Conservation (phyloP, 2,329 filamentous ascomycete species). For the Polychaeton citri region DNA sequence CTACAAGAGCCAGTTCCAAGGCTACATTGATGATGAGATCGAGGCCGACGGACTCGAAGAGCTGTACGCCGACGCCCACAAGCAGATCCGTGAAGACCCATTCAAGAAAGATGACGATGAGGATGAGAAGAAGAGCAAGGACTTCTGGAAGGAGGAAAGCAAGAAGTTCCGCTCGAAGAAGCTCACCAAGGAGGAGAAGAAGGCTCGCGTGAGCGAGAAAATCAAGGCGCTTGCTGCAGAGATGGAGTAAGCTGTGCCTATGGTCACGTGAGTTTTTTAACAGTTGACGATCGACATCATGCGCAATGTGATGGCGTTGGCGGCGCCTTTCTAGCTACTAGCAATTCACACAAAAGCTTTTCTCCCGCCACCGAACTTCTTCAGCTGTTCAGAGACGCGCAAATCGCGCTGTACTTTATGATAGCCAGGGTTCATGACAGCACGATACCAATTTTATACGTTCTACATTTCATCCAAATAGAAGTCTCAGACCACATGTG, state of each 20-base stretch:
- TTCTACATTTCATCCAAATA: too few relatives aligned
- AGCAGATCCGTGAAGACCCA: constrained; percentile 92
- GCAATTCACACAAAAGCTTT: too few relatives aligned
- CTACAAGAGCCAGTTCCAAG: constrained; percentile 94
- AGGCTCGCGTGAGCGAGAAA: constrained; percentile 73
- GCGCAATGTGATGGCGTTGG: not conserved
- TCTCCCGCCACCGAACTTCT: too few relatives aligned
- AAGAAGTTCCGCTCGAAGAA: constrained; percentile 73
- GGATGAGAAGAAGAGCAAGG: constrained; percentile 87
- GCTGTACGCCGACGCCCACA: constrained; percentile 86
- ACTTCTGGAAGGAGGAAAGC: constrained; percentile 60
- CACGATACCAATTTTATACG: too few relatives aligned
- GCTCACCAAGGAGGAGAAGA: constrained; percentile 72
- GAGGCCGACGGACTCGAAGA: constrained; percentile 97
- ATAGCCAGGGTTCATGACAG: too few relatives aligned
- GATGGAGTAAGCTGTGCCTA: constrained; percentile 3
- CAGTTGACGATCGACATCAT: too few relatives aligned
- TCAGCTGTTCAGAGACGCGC: too few relatives aligned
- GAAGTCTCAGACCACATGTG: too few relatives aligned
- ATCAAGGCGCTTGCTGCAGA: constrained; percentile 62
- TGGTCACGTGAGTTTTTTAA: too few relatives aligned
- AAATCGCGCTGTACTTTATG: too few relatives aligned
- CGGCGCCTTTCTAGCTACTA: not conserved
- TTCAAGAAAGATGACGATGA: constrained; percentile 78
- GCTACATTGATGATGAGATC: constrained; percentile 94